phyloP scores from a whole-genome alignment of 108 stramenopile species.

The Schizochytrium sp. region DNA sequence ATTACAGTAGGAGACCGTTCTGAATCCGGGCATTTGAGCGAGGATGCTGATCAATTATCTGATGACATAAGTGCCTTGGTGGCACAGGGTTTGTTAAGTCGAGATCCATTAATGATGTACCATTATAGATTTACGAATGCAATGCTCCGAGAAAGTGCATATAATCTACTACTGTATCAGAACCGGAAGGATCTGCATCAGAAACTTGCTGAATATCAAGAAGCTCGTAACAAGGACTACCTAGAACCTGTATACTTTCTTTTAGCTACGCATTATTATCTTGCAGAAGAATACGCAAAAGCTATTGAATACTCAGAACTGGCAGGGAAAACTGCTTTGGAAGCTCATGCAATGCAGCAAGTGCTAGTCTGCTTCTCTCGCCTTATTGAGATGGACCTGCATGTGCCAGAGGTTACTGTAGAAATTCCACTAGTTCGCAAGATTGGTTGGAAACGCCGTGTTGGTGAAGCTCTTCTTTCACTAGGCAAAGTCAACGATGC shows the following conservation, averaged over 20 bases:
- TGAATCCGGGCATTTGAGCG: neutral
- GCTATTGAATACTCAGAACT: constrained; percentile 35
- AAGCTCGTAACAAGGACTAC: constrained; percentile 59
- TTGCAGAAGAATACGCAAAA: constrained; percentile 43
- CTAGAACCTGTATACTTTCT: constrained; percentile 53
- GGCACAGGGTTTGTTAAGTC: neutral
- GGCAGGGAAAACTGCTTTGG: neutral
- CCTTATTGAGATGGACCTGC: constrained; percentile 33
- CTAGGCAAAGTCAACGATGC: constrained; percentile 25
- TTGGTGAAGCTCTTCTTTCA: neutral
- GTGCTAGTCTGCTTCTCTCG: constrained; percentile 49
- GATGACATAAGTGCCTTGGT: neutral
- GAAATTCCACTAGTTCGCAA: neutral
- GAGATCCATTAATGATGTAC: constrained; percentile 56
- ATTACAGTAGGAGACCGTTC: neutral
- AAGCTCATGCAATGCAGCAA: constrained; percentile 39
- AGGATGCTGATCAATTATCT: neutral
- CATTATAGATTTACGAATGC: constrained; percentile 33
- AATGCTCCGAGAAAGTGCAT: constrained; percentile 56
- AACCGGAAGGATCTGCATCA: constrained; percentile 46
- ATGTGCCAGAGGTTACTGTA: neutral
- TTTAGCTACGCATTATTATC: constrained; percentile 34
- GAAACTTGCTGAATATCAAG: constrained; percentile 40
- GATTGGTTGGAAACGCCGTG: constrained; percentile 57
- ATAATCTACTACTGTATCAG: constrained; percentile 45